Evolutionary conservation across 2,329 filamentous ascomycete genomes (phyloP).

Genomic region (Pseudogymnoascus sp.): DNA sequence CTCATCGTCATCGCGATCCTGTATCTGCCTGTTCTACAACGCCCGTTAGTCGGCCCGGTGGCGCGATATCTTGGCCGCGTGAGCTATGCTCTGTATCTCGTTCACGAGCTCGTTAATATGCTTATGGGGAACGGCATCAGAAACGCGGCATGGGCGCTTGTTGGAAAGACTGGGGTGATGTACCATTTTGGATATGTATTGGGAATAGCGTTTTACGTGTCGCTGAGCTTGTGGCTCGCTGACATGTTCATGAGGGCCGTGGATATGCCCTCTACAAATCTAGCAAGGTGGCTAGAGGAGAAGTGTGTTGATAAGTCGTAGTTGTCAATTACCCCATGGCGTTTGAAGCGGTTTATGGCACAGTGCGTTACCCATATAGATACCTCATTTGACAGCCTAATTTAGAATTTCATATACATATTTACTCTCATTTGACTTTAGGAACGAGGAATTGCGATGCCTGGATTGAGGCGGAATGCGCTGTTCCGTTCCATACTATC

Average conservation of each 20-base stretch:
- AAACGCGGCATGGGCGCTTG: neutral
- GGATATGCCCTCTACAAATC: constrained; percentile 4
- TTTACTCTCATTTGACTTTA: neutral
- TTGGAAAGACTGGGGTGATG: neutral
- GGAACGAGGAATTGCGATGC: neutral
- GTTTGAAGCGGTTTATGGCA: neutral
- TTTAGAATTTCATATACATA: constrained; percentile 1
- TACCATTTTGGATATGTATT: constrained; percentile 4
- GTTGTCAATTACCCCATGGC: neutral
- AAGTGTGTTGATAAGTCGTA: constrained; percentile 5
- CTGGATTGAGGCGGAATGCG: neutral
- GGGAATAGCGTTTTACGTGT: neutral
- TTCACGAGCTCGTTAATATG: constrained; percentile 55
- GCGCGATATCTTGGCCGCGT: constrained; percentile 52
- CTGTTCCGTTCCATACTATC: neutral
- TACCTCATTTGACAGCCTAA: neutral
- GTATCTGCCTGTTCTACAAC: neutral
- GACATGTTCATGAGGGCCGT: constrained; percentile 7
- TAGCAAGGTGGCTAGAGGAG: constrained; percentile 1
- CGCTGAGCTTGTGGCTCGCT: neutral
- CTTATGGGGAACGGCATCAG: constrained; percentile 46
- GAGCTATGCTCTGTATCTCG: constrained; percentile 54
- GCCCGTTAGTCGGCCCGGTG: neutral
- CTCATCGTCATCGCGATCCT: neutral
- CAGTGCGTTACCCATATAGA: neutral